Evolutionary conservation across 805 yeast genomes (phyloP).

Genomic region (Kodamaea leandrae): DNA sequence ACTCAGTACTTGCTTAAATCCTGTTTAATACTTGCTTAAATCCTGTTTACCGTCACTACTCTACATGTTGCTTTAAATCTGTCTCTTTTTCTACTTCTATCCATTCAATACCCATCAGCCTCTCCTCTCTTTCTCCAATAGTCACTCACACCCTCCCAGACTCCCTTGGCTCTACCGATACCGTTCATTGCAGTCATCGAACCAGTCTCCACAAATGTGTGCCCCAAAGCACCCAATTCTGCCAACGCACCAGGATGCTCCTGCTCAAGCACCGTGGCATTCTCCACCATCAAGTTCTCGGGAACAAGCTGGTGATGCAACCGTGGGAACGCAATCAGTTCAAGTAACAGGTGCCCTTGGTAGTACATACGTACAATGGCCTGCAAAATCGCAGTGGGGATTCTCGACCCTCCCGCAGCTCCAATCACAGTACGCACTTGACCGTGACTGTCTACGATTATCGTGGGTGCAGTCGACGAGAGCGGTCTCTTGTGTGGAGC

Average conservation of each 20-base stretch:
- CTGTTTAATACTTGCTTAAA: too few species aligned
- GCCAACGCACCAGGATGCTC: slow-evolving; percentile 33
- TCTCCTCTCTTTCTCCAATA: slow-evolving; percentile 84
- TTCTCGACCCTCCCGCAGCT: slow-evolving; percentile 92
- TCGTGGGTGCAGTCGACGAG: slow-evolving; percentile 78
- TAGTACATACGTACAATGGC: slow-evolving; percentile 68
- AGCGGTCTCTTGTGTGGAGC: slow-evolving; percentile 78
- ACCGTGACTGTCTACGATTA: slow-evolving; percentile 40
- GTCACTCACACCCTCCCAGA: slow-evolving; percentile 78
- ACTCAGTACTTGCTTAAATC: too few species aligned
- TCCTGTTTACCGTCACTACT: too few species aligned
- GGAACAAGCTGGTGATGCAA: slow-evolving; percentile 90
- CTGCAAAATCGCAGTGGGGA: slow-evolving; percentile 78
- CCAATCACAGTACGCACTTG: slow-evolving; percentile 71
- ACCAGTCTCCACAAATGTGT: slow-evolving; percentile 33
- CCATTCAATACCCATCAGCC: slow-evolving; percentile 57
- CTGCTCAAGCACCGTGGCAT: slow-evolving; percentile 36
- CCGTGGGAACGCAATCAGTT: slow-evolving; percentile 76
- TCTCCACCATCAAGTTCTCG: slow-evolving; percentile 60
- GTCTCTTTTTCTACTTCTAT: not conserved
- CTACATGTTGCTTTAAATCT: too few species aligned
- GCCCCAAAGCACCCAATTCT: slow-evolving; percentile 49
- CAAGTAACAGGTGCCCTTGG: slow-evolving; percentile 56
- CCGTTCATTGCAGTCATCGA: slow-evolving; percentile 43
- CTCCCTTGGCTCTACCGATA: slow-evolving; percentile 44